phyloP scores from a whole-genome alignment of 768 basidiomycete genomes.

The Termitomyces sp. region DNA sequence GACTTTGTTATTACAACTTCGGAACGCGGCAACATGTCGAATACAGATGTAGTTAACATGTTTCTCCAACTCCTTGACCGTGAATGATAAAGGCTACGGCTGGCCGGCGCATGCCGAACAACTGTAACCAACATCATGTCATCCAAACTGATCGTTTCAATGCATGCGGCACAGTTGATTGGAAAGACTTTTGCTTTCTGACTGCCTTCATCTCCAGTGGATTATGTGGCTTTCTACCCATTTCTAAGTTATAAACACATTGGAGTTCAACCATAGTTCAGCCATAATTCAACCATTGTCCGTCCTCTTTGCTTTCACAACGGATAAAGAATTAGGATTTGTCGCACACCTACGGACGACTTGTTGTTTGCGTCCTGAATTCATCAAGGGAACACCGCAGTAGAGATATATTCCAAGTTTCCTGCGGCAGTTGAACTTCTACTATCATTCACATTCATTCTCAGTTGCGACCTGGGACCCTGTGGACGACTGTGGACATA shows the following conservation, averaged over 20 bases:
- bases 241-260: neutral
- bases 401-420: slow-evolving; percentile 39
- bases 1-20: too few species aligned
- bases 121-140: too few species aligned
- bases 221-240: neutral
- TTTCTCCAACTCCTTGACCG: too few species aligned
- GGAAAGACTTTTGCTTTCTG: neutral
- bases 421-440: slow-evolving; percentile 42
- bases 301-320: slow-evolving; percentile 8
- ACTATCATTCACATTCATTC: too few species aligned
- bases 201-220: neutral
- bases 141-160: neutral
- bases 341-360: slow-evolving; percentile 23
- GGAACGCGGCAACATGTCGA: too few species aligned
- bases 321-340: slow-evolving; percentile 25
- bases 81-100: too few species aligned
- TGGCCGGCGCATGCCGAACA: neutral
- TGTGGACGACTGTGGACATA: slow-evolving; percentile 52
- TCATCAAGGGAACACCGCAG: slow-evolving; percentile 37
- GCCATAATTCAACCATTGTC: too few species aligned
- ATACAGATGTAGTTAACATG: too few species aligned
- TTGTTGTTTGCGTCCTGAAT: slow-evolving; percentile 16
- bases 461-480: slow-evolving; percentile 60
- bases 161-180: neutral
- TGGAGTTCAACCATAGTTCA: neutral